phyloP scores from a whole-genome alignment of 441 rosid species.

The Macaranga tanarius region DNA sequence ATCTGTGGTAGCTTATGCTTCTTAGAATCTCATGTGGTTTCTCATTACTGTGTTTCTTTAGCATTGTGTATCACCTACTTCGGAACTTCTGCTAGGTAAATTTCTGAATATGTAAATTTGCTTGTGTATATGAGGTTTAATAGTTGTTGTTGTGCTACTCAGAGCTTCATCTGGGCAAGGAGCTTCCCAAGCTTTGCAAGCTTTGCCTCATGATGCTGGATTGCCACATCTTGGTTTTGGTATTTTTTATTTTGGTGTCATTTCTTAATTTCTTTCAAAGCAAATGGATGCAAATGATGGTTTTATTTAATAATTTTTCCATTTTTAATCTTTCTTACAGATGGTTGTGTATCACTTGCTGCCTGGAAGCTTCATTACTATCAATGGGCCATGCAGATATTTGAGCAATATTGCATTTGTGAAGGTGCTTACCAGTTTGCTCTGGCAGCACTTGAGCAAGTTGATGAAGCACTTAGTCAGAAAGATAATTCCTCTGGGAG shows the following conservation, averaged over 20 bases:
- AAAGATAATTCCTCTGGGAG: conserved; percentile 38
- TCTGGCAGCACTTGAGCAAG: conserved; percentile 98
- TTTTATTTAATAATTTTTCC: conserved; percentile 19
- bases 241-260: conserved; percentile 34
- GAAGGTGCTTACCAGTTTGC: conserved; percentile 98
- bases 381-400: conserved; percentile 98
- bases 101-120: not conserved
- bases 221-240: conserved; percentile 60
- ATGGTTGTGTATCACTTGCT: conserved; percentile 53
- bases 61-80: not conserved
- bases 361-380: conserved; percentile 96
- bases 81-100: not conserved
- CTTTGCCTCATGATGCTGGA: conserved; percentile 67
- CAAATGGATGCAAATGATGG: conserved; percentile 4
- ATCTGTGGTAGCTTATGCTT: not conserved
- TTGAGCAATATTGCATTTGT: conserved; percentile 84
- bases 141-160: conserved; percentile 25
- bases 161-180: conserved; percentile 96
- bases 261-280: conserved; percentile 14
- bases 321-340: conserved; percentile 31
- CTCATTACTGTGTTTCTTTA: not conserved
- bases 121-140: conserved; percentile 23
- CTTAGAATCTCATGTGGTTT: not conserved
- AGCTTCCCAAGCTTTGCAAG: conserved; percentile 77
- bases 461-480: conserved; percentile 71